Conservation (phyloP, 164 flowering plant species). For the Litsea cubeba region DNA sequence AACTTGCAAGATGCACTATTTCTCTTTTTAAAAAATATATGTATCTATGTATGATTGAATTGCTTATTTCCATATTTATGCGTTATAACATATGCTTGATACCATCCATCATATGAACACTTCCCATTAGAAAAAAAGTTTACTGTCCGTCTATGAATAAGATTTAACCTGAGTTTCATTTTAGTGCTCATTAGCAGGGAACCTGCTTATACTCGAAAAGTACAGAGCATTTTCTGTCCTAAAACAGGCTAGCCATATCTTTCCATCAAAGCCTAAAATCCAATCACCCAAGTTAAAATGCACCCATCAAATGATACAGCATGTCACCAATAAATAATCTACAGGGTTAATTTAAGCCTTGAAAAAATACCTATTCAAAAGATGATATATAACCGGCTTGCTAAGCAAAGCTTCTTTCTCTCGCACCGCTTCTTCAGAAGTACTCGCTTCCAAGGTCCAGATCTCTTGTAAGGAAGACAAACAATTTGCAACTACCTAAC, state of each 20-base stretch:
- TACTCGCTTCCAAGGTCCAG: constrained; percentile 72
- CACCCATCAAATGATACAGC: not conserved
- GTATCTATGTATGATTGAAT: no score
- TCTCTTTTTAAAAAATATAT: no score
- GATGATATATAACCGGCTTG: constrained; percentile 77
- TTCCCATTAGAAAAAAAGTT: not conserved
- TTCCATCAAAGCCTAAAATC: not conserved
- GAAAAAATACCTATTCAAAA: constrained; percentile 67
- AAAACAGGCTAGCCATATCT: not conserved
- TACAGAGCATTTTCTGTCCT: not conserved
- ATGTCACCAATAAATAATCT: not conserved
- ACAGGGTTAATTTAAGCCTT: not conserved
- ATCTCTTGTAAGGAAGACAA: constrained; percentile 88
- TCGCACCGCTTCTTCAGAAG: constrained; percentile 84
- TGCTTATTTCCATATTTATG: not conserved
- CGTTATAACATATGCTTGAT: no score
- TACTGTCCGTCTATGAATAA: no score
- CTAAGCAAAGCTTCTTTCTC: constrained; percentile 83
- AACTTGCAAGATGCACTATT: no score
- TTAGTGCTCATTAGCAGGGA: no score
- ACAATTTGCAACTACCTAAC: constrained; percentile 95
- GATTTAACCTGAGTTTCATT: not conserved
- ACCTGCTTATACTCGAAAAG: not conserved
- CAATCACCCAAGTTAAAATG: not conserved
- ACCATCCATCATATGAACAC: not conserved